Base-by-base conservation (phyloP, 306 rosid species). In the Malus sieversii region DNA sequence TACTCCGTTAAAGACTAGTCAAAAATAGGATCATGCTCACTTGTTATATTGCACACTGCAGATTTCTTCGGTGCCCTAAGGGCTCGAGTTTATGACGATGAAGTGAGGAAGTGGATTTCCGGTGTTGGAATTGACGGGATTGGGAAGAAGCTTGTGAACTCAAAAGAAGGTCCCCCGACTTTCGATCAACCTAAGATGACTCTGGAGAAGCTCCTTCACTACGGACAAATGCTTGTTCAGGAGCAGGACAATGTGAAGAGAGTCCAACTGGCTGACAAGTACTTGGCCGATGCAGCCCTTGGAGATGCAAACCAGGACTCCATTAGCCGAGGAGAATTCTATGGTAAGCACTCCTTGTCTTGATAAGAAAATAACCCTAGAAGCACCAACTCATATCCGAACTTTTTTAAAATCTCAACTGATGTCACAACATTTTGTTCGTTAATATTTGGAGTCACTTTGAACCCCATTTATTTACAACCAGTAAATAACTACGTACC, bases 191-290 rank as follows among this genome's bases (percentile, higher is more conserved):
- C 91, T 2, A 80, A 80, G 73, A 86, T 84, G 88, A 86, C 90
- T n/a, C 3, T 86, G 13, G 84, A 84, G 60, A 84, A 86, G 78
- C 90, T 86, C 62, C 86, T 81, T 1, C 78, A 67, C 64, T 86
- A 86, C 42, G 87, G 90, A 32, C 82, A 68, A 80, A 84, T 86
- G 90, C 86, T 86, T 51, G 82, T 84, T 52, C 79, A 66, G 76
- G 90, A 84, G 66, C 90, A 86, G 59, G 87, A 86, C 66, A 86
- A 86, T 25, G 90, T 81, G 71, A 86, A 83, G 85, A 84, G 86
- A 71, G 84, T 86, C 35, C 85, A 79, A 77, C 68, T 86, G 80
- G 90, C 90, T 42, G 90, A 81, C 51, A 66, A 75, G 71, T 86
- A 84, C 80, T 22, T 86, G 75, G 77, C 76, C 33, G 78, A 84